These are phyloP conservation scores for Psophocarpus tetragonolobus DNA, from an alignment of 306 rosid genomes.

Conservation along the genomic window DNA sequence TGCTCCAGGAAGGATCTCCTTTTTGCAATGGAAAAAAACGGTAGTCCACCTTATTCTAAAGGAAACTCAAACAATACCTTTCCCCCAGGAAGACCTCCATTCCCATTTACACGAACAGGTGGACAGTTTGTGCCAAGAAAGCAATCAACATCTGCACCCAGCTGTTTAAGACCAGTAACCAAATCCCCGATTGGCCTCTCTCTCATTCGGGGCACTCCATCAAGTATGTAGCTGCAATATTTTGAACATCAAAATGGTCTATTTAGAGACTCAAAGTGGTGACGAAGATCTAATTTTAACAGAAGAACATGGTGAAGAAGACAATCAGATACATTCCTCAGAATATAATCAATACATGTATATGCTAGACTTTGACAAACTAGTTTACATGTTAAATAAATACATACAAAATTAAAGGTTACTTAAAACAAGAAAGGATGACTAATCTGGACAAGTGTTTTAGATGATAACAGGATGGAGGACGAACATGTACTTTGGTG, in stretches of 20 bases:
- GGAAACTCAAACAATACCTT: conserved; percentile 58
- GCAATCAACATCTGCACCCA: conserved; percentile 93
- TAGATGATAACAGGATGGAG: neutral
- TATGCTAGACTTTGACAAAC: neutral
- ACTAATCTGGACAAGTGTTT: neutral
- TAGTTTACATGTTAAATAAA: neutral
- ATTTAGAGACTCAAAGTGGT: conserved; percentile 11
- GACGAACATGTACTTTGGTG: neutral
- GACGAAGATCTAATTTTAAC: neutral
- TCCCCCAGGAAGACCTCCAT: conserved; percentile 99
- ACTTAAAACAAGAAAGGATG: neutral
- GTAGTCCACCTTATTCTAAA: neutral
- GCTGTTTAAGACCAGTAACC: conserved; percentile 94
- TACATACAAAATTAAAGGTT: neutral
- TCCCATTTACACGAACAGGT: conserved; percentile 89
- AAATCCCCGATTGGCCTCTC: conserved; percentile 98
- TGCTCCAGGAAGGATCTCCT: neutral
- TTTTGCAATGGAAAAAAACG: too few relatives aligned
- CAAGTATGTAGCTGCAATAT: conserved; percentile 81
- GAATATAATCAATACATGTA: neutral
- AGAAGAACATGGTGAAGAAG: conserved; percentile 13
- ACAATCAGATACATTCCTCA: neutral
- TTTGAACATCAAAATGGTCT: conserved; percentile 16
- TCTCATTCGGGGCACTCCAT: conserved; percentile 99
- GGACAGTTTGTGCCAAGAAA: conserved; percentile 95